These are phyloP conservation scores for Pseudogymnoascus sp. DNA, from an alignment of 2,329 filamentous ascomycete species.

Conservation along the genomic window DNA sequence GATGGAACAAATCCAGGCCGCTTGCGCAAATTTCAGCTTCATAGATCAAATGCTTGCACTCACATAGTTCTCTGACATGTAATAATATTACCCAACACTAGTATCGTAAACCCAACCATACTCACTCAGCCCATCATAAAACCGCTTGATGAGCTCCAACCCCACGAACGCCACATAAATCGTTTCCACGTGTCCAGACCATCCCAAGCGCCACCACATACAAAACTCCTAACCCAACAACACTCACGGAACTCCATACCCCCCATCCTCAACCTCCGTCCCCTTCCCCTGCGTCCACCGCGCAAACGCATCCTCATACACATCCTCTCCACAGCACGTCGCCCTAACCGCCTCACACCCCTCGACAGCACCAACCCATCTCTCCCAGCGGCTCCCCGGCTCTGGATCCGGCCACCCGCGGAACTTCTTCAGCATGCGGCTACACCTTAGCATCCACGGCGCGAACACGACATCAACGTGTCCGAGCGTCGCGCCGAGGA, in stretches of 20 bases:
- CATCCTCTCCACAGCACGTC: slow-evolving; percentile 19
- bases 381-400: slow-evolving; percentile 30
- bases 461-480: slow-evolving; percentile 35
- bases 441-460: slow-evolving; percentile 34
- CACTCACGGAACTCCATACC: not conserved
- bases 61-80: not conserved
- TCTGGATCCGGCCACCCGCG: slow-evolving; percentile 32
- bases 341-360: slow-evolving; percentile 31
- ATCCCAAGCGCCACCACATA: not conserved
- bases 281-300: not conserved
- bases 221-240: slow-evolving; percentile 3
- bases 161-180: slow-evolving; percentile 1
- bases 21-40: not conserved
- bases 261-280: slow-evolving; percentile 1
- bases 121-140: not conserved
- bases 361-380: slow-evolving; percentile 33
- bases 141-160: not conserved
- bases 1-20: not conserved
- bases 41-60: not conserved
- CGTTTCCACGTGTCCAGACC: not conserved
- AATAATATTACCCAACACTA: not conserved
- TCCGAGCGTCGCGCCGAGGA: slow-evolving; percentile 29
- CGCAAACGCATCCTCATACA: not conserved
- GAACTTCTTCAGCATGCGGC: slow-evolving; percentile 33
- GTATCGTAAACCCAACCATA: slow-evolving; percentile 1